Conservation (phyloP, 2,329 filamentous ascomycete genomes). For the Colletotrichum sidae region DNA sequence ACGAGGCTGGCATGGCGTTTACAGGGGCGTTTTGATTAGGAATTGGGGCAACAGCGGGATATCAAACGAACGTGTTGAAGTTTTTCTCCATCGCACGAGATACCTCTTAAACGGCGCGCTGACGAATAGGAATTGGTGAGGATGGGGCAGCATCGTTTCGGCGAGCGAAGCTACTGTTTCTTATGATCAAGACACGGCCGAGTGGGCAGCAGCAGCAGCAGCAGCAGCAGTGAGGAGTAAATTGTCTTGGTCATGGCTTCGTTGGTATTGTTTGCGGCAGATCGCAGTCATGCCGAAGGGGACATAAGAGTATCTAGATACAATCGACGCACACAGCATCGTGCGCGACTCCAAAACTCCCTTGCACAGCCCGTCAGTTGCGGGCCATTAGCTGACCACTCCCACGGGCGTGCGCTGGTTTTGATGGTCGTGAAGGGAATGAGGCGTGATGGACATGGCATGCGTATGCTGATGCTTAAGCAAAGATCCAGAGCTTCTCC, state of each 20-base stretch:
- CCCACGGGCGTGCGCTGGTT: slow-evolving; percentile 1
- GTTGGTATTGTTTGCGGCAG: slow-evolving; percentile 36
- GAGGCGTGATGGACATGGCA: slow-evolving; percentile 12
- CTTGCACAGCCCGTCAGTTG: slow-evolving; percentile 24
- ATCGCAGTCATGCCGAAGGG: slow-evolving; percentile 31
- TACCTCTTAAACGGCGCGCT: slow-evolving; percentile 18
- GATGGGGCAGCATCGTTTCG: slow-evolving; percentile 15
- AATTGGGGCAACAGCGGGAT: not conserved
- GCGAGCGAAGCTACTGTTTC: slow-evolving; percentile 19
- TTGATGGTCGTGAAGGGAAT: slow-evolving; percentile 14
- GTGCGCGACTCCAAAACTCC: slow-evolving; percentile 17
- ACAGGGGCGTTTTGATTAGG: slow-evolving; percentile 29
- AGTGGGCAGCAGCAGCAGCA: not conserved
- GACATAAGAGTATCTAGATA: slow-evolving; percentile 26
- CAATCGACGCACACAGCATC: slow-evolving; percentile 24
- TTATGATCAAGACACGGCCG: slow-evolving; percentile 6
- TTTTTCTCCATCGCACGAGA: slow-evolving; percentile 18
- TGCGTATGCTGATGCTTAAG: slow-evolving; percentile 49
- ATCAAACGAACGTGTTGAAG: slow-evolving; percentile 12
- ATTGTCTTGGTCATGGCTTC: slow-evolving; percentile 26
- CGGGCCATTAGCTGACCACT: slow-evolving; percentile 2
- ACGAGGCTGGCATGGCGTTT: slow-evolving; percentile 33
- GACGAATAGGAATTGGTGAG: not conserved
- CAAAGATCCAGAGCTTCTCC: slow-evolving; percentile 69
- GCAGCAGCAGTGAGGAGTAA: not conserved